A percentile compares a stretch with the other conserved stretches of the same genome.
phyloP scores from a whole-genome alignment of 164 flowering plant species.

The Chimonanthus praecox region DNA sequence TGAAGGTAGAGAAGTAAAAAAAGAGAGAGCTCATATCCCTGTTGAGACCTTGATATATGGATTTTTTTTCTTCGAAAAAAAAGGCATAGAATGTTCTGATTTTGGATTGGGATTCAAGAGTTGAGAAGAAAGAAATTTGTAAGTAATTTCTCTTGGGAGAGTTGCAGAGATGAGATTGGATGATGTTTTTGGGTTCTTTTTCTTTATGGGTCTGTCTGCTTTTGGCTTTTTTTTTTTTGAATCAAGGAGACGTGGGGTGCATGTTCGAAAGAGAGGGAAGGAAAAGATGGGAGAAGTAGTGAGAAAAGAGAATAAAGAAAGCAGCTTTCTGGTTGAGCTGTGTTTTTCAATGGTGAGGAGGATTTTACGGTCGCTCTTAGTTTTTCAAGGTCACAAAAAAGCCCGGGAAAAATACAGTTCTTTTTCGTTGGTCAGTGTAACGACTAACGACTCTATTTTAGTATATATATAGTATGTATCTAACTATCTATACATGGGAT shows the following conservation, averaged over 20 bases:
- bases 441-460: no score
- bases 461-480: no score
- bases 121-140: conserved; percentile 3
- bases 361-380: conserved; percentile 17
- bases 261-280: conserved; percentile 19
- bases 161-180: conserved; percentile 5
- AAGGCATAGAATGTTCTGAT: conserved; percentile 2
- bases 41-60: background rate
- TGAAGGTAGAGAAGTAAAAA: background rate
- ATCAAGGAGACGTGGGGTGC: conserved; percentile 38
- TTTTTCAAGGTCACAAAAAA: conserved; percentile 22
- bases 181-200: conserved; percentile 1
- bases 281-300: conserved; percentile 4
- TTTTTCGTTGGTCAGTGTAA: background rate
- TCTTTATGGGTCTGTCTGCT: background rate
- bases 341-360: conserved; percentile 11
- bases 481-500: no score
- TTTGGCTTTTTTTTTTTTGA: background rate
- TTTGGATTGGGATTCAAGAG: background rate
- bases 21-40: conserved; percentile 5
- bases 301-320: background rate
- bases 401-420: conserved; percentile 17
- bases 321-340: conserved; percentile 4
- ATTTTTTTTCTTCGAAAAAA: background rate
- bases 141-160: background rate